phyloP scores from a whole-genome alignment of 2,329 filamentous ascomycete genomes.

The Penicillium sp. region DNA sequence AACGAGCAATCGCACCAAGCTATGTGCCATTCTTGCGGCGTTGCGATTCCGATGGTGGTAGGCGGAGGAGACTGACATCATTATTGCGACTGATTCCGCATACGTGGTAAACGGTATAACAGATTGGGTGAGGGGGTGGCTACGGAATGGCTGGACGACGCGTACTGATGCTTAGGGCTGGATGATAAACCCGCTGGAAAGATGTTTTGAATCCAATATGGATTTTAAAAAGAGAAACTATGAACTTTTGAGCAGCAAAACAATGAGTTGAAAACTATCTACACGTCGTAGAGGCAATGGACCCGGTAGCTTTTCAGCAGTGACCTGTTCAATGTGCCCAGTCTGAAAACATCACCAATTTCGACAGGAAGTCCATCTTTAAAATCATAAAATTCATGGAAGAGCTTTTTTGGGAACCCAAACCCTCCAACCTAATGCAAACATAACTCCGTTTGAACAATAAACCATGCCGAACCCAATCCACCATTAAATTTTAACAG shows the following conservation, averaged over 20 bases:
- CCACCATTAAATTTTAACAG: constrained; percentile 9
- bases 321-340: background rate
- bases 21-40: no score
- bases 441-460: constrained; percentile 11
- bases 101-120: no score
- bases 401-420: constrained; percentile 10
- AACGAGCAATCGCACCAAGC: no score
- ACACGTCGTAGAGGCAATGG: background rate
- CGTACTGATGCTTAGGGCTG: no score
- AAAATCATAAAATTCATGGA: constrained; percentile 11
- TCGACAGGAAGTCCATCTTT: constrained; percentile 3
- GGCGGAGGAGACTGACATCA: no score
- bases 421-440: constrained; percentile 12
- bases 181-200: background rate
- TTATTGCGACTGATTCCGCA: no score
- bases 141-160: no score
- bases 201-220: background rate
- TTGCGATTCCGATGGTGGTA: no score
- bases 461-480: constrained; percentile 7
- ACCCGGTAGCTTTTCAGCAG: background rate
- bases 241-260: background rate
- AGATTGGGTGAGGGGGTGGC: no score
- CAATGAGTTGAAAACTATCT: background rate
- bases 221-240: background rate
- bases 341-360: constrained; percentile 1